Evolutionary conservation across 1,139 yeast genomes (phyloP).

Genomic region (Yamadazyma siamensis): DNA sequence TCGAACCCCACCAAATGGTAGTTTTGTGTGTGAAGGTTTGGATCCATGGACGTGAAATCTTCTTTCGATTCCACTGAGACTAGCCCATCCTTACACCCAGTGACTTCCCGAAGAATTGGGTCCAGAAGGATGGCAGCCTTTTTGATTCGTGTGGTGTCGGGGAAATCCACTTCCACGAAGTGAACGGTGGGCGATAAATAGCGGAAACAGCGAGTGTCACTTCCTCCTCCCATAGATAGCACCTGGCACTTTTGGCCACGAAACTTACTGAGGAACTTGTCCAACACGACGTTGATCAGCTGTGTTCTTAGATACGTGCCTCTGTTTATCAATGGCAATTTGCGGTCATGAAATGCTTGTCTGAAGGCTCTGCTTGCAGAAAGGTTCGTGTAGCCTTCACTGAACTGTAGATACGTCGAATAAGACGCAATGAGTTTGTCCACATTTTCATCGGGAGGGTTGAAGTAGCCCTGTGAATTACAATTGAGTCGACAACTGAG

Average conservation of each 20-base stretch:
- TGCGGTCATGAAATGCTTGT: constrained; percentile 39
- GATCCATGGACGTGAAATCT: constrained; percentile 20
- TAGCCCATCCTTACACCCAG: constrained; percentile 15
- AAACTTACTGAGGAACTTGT: constrained; percentile 41
- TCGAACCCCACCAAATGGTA: constrained; percentile 60
- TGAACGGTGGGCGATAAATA: constrained; percentile 34
- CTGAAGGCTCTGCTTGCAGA: constrained; percentile 43
- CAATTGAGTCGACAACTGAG: constrained; percentile 69
- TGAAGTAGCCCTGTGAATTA: constrained; percentile 48
- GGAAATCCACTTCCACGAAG: constrained; percentile 77
- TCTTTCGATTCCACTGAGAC: constrained; percentile 18
- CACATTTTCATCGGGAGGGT: constrained; percentile 48
- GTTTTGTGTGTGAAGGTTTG: constrained; percentile 37
- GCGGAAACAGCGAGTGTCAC: constrained; percentile 77
- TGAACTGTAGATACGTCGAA: constrained; percentile 30
- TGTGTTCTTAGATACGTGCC: constrained; percentile 79
- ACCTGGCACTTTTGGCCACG: constrained; percentile 46
- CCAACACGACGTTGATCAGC: constrained; percentile 56
- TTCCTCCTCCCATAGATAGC: constrained; percentile 90
- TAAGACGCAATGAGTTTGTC: constrained; percentile 41
- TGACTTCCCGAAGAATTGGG: constrained; percentile 16
- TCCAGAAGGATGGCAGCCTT: constrained; percentile 46
- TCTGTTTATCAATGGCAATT: constrained; percentile 75
- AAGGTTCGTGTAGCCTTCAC: constrained; percentile 37
- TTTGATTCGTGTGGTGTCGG: constrained; percentile 59